A percentile compares a stretch with the other conserved stretches of the same genome.
Evolutionary conservation across 768 basidiomycete genomes (phyloP).

Genomic region (Pleurotus platypus): DNA sequence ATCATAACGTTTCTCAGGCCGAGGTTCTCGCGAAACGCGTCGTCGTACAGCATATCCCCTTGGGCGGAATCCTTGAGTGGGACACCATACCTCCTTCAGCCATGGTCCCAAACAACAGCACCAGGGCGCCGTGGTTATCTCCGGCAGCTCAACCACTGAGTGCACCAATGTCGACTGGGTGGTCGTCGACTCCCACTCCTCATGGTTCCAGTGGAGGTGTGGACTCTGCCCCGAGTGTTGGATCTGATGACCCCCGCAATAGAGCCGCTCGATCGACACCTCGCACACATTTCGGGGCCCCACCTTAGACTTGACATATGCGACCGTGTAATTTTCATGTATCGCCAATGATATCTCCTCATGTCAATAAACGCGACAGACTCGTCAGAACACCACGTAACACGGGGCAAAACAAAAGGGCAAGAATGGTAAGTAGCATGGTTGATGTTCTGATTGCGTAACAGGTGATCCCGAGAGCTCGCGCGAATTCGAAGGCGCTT

Average conservation of each 20-base stretch:
- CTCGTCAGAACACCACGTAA: constrained; percentile 1
- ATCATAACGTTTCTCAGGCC: constrained; percentile 40
- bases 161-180: background rate
- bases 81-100: constrained; percentile 15
- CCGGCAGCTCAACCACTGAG: background rate
- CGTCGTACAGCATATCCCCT: constrained; percentile 91
- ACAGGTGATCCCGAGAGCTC: constrained; percentile 5
- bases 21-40: constrained; percentile 93
- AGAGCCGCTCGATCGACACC: constrained; percentile 4
- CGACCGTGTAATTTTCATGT: background rate
- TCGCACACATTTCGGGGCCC: constrained; percentile 1
- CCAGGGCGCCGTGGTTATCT: constrained; percentile 1
- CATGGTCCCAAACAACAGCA: constrained; percentile 1
- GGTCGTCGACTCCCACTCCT: constrained; percentile 8
- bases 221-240: background rate
- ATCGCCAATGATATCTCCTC: constrained; percentile 1
- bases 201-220: background rate
- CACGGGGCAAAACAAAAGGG: background rate
- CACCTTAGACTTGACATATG: background rate
- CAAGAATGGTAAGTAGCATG: background rate
- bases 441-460: background rate
- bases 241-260: constrained; percentile 3
- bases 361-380: background rate
- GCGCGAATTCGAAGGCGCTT: constrained; percentile 8
- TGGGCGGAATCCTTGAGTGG: constrained; percentile 83